Conservation (phyloP, 2,329 filamentous ascomycete species). For the Fusarium oxysporum region DNA sequence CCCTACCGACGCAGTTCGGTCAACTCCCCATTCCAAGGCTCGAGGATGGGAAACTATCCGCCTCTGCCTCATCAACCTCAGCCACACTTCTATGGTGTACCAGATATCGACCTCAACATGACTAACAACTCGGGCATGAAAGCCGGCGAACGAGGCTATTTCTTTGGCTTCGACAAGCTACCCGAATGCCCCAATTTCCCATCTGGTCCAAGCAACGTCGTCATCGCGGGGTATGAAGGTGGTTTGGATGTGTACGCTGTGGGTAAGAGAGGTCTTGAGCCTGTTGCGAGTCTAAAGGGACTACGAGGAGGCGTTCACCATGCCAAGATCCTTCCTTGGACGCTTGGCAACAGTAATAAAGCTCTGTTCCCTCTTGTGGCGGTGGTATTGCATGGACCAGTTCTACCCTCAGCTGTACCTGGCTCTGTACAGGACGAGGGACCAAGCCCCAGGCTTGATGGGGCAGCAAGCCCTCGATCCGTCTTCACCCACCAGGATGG, state of each 20-base stretch:
- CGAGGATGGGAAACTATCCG: constrained; percentile 62
- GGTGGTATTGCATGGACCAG: constrained; percentile 82
- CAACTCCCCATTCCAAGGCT: constrained; percentile 62
- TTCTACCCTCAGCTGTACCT: constrained; percentile 58
- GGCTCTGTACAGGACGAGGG: constrained; percentile 54
- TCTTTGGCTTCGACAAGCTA: constrained; percentile 84
- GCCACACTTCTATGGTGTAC: constrained; percentile 80
- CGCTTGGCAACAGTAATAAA: constrained; percentile 63
- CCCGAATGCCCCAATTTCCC: constrained; percentile 55
- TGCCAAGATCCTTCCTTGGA: constrained; percentile 85
- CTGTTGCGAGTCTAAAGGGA: constrained; percentile 77
- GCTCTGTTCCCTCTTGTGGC: constrained; percentile 79
- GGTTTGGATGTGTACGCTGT: constrained; percentile 81
- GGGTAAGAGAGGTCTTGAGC: constrained; percentile 76
- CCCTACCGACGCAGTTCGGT: constrained; percentile 60
- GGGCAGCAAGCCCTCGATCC: constrained; percentile 56
- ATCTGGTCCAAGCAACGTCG: constrained; percentile 68
- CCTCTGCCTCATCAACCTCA: constrained; percentile 81
- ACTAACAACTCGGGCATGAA: constrained; percentile 65
- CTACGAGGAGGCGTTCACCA: constrained; percentile 82
- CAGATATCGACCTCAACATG: constrained; percentile 79
- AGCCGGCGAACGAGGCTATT: constrained; percentile 77
- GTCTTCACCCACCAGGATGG: constrained; percentile 54
- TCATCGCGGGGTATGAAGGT: constrained; percentile 84
- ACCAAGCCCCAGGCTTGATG: constrained; percentile 56